These are phyloP conservation scores for Trichaptum fuscoviolaceum DNA, from an alignment of 768 basidiomycete species.

Conservation along the genomic window DNA sequence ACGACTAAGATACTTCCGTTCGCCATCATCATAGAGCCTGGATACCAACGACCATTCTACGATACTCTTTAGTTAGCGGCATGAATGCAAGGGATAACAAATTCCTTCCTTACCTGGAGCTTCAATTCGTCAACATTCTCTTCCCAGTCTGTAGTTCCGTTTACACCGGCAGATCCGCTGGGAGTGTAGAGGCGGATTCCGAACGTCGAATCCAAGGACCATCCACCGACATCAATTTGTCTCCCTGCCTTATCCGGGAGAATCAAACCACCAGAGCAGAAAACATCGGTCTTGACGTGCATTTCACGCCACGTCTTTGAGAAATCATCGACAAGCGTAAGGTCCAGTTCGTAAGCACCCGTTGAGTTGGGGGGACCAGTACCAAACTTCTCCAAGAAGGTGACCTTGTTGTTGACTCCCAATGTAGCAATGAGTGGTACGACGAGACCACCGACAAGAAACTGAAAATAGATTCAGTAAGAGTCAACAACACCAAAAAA, in stretches of 20 bases:
- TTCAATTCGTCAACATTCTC: slow-evolving; percentile 54
- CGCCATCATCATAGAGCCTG: slow-evolving; percentile 58
- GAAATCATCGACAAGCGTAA: slow-evolving; percentile 44
- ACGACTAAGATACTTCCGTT: slow-evolving; percentile 73
- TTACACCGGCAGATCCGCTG: slow-evolving; percentile 59
- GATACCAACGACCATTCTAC: slow-evolving; percentile 69
- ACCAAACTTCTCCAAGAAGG: slow-evolving; percentile 71
- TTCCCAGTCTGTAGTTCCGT: slow-evolving; percentile 77
- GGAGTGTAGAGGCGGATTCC: slow-evolving; percentile 73
- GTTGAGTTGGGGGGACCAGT: slow-evolving; percentile 63
- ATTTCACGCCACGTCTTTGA: slow-evolving; percentile 63
- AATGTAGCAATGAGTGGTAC: slow-evolving; percentile 72
- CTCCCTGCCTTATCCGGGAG: slow-evolving; percentile 71
- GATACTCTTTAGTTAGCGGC: background rate
- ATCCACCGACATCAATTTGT: slow-evolving; percentile 61
- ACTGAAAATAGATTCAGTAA: slow-evolving; percentile 22
- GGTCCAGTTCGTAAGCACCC: slow-evolving; percentile 74
- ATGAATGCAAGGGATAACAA: background rate
- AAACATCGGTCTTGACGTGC: slow-evolving; percentile 74
- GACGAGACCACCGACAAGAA: slow-evolving; percentile 52
- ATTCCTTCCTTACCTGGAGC: slow-evolving; percentile 46
- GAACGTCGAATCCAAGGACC: slow-evolving; percentile 67
- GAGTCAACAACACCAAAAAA: background rate
- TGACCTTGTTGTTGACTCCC: slow-evolving; percentile 77
- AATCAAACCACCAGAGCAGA: slow-evolving; percentile 69